Conservation (phyloP, 192 early-diverging fungal genomes). For the Tieghemiomyces parasiticus region DNA sequence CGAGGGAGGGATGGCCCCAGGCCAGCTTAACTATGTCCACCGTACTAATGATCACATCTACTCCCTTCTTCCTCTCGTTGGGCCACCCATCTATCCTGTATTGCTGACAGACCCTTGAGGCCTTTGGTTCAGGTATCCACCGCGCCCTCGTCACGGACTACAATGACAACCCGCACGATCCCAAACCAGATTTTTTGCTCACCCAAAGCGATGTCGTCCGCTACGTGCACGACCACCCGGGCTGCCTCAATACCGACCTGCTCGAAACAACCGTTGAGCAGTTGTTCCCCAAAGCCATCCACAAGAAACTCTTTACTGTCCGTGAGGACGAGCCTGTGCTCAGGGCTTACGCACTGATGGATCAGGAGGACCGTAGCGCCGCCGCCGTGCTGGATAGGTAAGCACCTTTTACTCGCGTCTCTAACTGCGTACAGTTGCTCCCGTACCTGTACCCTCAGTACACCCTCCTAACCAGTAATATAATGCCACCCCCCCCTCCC, state of each 20-base stretch:
- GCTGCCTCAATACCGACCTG: conserved; percentile 16
- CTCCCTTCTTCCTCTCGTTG: too few species aligned
- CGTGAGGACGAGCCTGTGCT: conserved; percentile 23
- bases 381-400: conserved; percentile 38
- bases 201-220: conserved; percentile 45
- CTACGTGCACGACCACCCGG: conserved; percentile 28
- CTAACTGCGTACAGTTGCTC: background rate
- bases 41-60: too few species aligned
- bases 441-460: background rate
- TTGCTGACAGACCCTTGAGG: conserved; percentile 28
- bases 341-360: conserved; percentile 38
- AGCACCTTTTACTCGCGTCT: background rate
- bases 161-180: background rate
- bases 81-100: too few species aligned
- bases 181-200: conserved; percentile 26
- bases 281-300: conserved; percentile 3
- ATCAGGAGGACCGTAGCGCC: conserved; percentile 27
- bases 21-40: too few species aligned
- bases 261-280: conserved; percentile 9
- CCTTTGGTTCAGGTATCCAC: conserved; percentile 39
- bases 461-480: background rate
- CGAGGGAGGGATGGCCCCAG: too few species aligned
- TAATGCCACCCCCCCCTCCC: background rate
- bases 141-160: conserved; percentile 39
- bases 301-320: conserved; percentile 20